Evolutionary conservation across 2,329 filamentous ascomycete species (phyloP).

Genomic region (Paecilomyces sp.): DNA sequence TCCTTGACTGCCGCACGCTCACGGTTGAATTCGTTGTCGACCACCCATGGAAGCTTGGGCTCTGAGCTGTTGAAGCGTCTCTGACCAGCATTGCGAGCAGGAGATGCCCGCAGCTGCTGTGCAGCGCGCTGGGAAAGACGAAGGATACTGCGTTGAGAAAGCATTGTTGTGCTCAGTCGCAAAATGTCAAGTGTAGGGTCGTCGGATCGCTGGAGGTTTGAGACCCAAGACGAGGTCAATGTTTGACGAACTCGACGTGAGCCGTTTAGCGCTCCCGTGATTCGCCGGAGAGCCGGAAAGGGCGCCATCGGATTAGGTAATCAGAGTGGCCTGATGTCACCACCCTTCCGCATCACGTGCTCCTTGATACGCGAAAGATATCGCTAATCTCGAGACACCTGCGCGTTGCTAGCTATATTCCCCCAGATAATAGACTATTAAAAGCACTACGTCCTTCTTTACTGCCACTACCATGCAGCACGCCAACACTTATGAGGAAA

Average conservation of each 20-base stretch:
- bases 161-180: slow-evolving; percentile 45
- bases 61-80: slow-evolving; percentile 63
- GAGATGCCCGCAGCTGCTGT: slow-evolving; percentile 51
- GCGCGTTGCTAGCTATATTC: neutral
- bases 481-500: slow-evolving; percentile 1
- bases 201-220: slow-evolving; percentile 3
- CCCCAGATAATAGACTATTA: neutral
- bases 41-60: slow-evolving; percentile 51
- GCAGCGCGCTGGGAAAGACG: slow-evolving; percentile 58
- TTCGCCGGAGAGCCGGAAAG: slow-evolving; percentile 11
- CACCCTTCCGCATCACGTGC: slow-evolving; percentile 12
- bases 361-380: neutral
- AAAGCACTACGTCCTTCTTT: neutral
- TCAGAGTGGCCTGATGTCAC: slow-evolving; percentile 2
- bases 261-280: slow-evolving; percentile 22
- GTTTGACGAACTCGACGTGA: slow-evolving; percentile 16
- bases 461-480: neutral
- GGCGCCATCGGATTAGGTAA: neutral
- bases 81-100: slow-evolving; percentile 53
- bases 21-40: slow-evolving; percentile 87
- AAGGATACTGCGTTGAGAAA: slow-evolving; percentile 55
- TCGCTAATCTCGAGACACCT: neutral
- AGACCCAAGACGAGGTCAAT: slow-evolving; percentile 1
- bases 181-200: slow-evolving; percentile 3
- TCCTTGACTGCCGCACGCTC: slow-evolving; percentile 87